These are phyloP conservation scores for Epichloe typhina DNA, from an alignment of 2,329 filamentous ascomycete genomes.

Conservation along the genomic window DNA sequence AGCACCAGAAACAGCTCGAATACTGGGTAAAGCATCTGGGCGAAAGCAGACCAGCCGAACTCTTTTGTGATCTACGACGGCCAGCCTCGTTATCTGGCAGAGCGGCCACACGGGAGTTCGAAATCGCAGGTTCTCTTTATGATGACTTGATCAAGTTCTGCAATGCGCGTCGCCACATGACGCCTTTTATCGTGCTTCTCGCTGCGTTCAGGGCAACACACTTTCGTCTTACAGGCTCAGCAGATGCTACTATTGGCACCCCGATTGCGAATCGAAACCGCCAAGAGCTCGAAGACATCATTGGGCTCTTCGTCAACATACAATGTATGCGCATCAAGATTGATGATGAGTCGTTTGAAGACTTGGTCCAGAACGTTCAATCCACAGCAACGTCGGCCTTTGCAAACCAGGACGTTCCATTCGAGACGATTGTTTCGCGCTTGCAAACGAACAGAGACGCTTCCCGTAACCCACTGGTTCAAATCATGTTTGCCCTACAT, in stretches of 20 bases:
- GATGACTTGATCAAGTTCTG: not conserved
- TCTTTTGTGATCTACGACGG: not conserved
- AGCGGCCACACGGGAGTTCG: not conserved
- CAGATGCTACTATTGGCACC: conserved; percentile 7
- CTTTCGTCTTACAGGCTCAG: not conserved
- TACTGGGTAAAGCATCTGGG: not conserved
- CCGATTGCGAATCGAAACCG: conserved; percentile 12
- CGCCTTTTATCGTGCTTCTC: not conserved
- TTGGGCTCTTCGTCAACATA: conserved; percentile 15
- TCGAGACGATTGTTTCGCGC: conserved; percentile 8
- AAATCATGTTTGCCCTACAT: conserved; percentile 11
- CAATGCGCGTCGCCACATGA: not conserved
- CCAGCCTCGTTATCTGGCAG: not conserved
- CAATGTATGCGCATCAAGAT: conserved; percentile 15
- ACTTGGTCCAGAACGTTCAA: not conserved
- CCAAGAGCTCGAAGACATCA: conserved; percentile 10
- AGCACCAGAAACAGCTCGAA: not conserved
- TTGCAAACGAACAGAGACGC: conserved; percentile 7
- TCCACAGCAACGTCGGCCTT: not conserved
- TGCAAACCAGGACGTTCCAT: conserved; percentile 12
- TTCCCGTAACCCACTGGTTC: conserved; percentile 9
- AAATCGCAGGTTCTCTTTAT: not conserved
- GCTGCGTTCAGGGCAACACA: not conserved
- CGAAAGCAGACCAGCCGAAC: not conserved
- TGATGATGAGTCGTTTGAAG: not conserved